These are phyloP conservation scores for Calonectria multiphialidica DNA, from an alignment of 2,329 filamentous ascomycete species.

Conservation along the genomic window DNA sequence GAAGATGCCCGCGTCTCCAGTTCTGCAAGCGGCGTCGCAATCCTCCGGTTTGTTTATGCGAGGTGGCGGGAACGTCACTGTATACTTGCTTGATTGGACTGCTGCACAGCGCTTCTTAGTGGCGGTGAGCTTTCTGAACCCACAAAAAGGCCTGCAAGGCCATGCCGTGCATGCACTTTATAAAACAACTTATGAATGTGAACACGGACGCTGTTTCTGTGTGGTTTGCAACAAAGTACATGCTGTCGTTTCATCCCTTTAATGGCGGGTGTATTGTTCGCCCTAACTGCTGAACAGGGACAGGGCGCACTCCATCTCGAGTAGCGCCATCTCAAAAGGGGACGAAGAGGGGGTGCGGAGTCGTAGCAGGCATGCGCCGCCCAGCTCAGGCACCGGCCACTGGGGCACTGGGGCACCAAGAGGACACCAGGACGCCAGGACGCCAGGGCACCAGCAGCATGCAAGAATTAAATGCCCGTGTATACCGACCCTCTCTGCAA, in stretches of 20 bases:
- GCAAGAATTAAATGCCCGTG: conserved; percentile 37
- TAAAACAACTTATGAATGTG: conserved; percentile 6
- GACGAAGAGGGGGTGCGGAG: background rate
- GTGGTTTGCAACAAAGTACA: background rate
- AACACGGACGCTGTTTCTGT: conserved; percentile 12
- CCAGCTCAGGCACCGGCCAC: conserved; percentile 5
- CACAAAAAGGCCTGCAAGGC: conserved; percentile 10
- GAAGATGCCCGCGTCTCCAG: background rate
- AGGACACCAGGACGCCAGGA: too few species aligned
- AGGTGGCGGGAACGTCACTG: conserved; percentile 7
- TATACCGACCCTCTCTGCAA: conserved; percentile 38
- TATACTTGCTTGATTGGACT: conserved; percentile 7
- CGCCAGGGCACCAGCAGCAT: conserved; percentile 1
- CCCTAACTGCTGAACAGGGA: conserved; percentile 2
- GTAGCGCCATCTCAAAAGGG: background rate
- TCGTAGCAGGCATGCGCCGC: conserved; percentile 7
- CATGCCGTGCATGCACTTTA: conserved; percentile 19
- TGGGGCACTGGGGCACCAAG: too few species aligned
- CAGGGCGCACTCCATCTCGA: conserved; percentile 2
- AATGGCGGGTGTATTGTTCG: conserved; percentile 15
- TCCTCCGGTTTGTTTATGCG: background rate
- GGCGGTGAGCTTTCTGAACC: conserved; percentile 21
- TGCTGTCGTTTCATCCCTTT: conserved; percentile 11
- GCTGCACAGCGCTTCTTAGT: conserved; percentile 7
- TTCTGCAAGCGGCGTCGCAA: background rate